A percentile compares a stretch with the other conserved stretches of the same genome.
These are phyloP conservation scores for Vararia minispora DNA, from an alignment of 768 basidiomycete genomes.

Conservation along the genomic window DNA sequence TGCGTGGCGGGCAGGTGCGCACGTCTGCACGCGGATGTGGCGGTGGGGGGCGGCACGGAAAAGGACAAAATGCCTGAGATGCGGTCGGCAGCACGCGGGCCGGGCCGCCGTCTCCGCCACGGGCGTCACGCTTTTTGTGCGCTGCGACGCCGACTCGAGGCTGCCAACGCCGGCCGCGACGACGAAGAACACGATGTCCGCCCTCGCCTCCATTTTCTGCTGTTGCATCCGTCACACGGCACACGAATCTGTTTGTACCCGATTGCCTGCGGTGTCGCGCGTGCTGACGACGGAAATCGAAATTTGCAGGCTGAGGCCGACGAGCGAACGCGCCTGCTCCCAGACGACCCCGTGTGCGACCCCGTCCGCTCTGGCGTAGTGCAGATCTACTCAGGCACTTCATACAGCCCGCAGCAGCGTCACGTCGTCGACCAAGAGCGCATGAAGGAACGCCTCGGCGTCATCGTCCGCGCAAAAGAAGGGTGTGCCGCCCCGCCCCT, in stretches of 20 bases:
- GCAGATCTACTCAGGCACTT: background rate
- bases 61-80: no score
- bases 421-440: constrained; percentile 34
- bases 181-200: constrained; percentile 13
- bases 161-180: background rate
- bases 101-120: no score
- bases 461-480: constrained; percentile 51
- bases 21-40: no score
- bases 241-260: constrained; percentile 1
- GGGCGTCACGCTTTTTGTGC: no score
- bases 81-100: no score
- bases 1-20: no score
- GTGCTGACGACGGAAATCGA: no score
- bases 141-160: constrained; percentile 1
- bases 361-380: no score
- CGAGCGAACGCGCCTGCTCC: constrained; percentile 23
- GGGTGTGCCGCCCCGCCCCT: constrained; percentile 29
- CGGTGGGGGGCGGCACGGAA: no score
- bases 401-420: constrained; percentile 2
- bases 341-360: constrained; percentile 20
- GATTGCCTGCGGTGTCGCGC: background rate
- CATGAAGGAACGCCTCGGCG: constrained; percentile 37
- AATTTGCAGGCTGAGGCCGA: constrained; percentile 19
- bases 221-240: constrained; percentile 15
- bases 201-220: constrained; percentile 14